phyloP scores from a whole-genome alignment of 768 basidiomycete genomes.

The Dioszegia aurantiaca region DNA sequence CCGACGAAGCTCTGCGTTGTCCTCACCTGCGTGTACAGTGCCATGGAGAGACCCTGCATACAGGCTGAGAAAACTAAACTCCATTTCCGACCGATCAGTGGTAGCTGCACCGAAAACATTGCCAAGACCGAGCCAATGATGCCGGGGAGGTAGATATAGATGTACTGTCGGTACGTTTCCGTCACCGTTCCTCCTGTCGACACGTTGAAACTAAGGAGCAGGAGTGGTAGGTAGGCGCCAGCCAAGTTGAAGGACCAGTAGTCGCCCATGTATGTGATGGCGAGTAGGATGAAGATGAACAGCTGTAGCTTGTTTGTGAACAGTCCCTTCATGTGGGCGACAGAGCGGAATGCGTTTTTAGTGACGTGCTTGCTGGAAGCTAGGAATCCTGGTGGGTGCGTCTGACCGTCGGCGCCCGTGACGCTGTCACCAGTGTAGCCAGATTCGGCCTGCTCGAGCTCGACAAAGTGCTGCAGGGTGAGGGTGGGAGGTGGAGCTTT shows the following conservation, averaged over 20 bases:
- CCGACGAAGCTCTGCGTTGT: constrained; percentile 44
- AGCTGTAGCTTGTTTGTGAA: constrained; percentile 49
- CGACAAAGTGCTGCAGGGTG: constrained; percentile 50
- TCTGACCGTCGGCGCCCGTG: not conserved
- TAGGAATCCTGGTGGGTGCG: not conserved
- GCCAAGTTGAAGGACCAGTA: constrained; percentile 50
- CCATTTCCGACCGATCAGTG: constrained; percentile 45
- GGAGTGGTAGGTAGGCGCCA: constrained; percentile 50
- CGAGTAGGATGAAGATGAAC: constrained; percentile 43
- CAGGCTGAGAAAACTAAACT: constrained; percentile 37
- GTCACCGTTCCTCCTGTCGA: constrained; percentile 34
- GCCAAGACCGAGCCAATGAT: constrained; percentile 46
- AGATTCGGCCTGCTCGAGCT: constrained; percentile 42
- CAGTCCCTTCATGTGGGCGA: constrained; percentile 51
- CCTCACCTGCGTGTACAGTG: constrained; percentile 47
- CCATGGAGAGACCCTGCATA: constrained; percentile 42
- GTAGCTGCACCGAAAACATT: constrained; percentile 42
- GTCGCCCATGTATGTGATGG: constrained; percentile 48
- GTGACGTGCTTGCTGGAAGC: constrained; percentile 22
- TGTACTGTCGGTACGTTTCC: constrained; percentile 52
- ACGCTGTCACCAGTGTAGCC: constrained; percentile 6
- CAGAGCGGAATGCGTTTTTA: constrained; percentile 18
- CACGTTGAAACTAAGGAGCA: constrained; percentile 47
- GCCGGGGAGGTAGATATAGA: constrained; percentile 49
- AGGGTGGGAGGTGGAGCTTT: constrained; percentile 41